Evolutionary conservation across 1,284 basidiomycete species (phyloP), one percentile per base, ranked within the genome.

Genomic region (Tilletia walkeri): DNA sequence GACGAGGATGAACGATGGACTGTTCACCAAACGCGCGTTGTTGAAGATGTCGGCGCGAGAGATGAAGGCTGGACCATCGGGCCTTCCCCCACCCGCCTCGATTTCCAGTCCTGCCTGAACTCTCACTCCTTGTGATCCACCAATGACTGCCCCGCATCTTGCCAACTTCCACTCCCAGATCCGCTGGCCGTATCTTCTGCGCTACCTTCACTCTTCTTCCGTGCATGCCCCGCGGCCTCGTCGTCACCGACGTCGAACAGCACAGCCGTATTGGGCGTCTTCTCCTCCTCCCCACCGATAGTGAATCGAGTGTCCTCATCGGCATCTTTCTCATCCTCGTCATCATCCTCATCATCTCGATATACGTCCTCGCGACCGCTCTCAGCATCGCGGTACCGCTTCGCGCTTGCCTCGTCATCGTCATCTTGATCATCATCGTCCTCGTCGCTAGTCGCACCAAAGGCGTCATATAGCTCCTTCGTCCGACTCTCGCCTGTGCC

Each of bases 391-490:
- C 65, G 45, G 24, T 47, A 66, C 41, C 47, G 39, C 20, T 39
- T 65, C 34, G 54, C 36, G 36, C 6, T 34, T 2, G 18, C 36
- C 56, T 69, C 72, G 36, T 59, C 14, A 30, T 41, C 34, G 30
- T 20, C 34, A 20, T 34, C 67, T 59, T 61, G 73, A 3, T 48
- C 65, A 12, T 70, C 67, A n/a, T 59, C 66, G 12, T 73, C 74
- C n/a, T 76, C 79, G 1, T 79, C 81, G 30, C 78, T 80, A 4
- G 81, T 81, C 36, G 78, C 78, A 7, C 70, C 68, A 36, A 81
- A 36, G 53, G 77, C 41, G 16, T 66, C 82, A 74, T 85, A 85
- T 24, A 85, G 73, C 72, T 85, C 85, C 67, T 80, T 75, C 18
- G 84, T 84, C 63, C 82, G 67, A 18, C 72, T 56, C 49, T 67